Evolutionary conservation across 495 filamentous ascomycete species (phyloP), one percentile per base, ranked within the genome.

Genomic region (Aspergillus campestris): DNA sequence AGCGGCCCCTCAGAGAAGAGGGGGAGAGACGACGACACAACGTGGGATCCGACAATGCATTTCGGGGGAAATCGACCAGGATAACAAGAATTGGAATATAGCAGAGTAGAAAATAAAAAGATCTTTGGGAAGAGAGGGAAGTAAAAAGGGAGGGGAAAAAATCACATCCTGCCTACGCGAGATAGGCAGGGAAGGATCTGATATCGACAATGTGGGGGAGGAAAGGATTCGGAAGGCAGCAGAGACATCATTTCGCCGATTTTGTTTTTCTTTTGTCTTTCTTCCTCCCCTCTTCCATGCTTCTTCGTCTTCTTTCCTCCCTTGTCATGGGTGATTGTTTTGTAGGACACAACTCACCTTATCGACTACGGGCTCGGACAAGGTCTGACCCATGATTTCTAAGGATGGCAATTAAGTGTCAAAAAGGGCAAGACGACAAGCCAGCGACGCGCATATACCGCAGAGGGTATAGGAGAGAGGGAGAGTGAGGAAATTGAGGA

Each of bases 361-460:
- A 59, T 97, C 92, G 53, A 94, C 84, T 57, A 97, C 91, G 41
- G 92, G 92, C 77, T 98, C 94, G 63, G 92, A 97, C 61, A 98
- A 83, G 65, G 92, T 98, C 79, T 98, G 92, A 80, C 92, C 92
- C 92, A 98, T 98, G 36, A 52, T 57, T 53, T 51, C 47, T 51
- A 47, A 38, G 34, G 35, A 32, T 45, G 34, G 27, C 44, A 49
- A 51, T 48, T 41, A 47, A 48, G 45, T 44, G 38, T 48, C 42
- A 8, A 39, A 5, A 34, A 34, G 28, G 13, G 30, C 14, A 36
- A 9, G 15, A 40, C 11, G 15, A 35, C 12, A 37, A 46, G 35
- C 31, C 42, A 40, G 43, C 39, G 14, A 45, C 40, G 43, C 45
- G 52, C 38, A 42, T 45, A 41, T 40, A 50, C 39, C 14, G 31